Percentiles rank a stretch among this genome's conserved stretches.
phyloP scores from a whole-genome alignment of 768 basidiomycete species.

The Royoungia palumana region DNA sequence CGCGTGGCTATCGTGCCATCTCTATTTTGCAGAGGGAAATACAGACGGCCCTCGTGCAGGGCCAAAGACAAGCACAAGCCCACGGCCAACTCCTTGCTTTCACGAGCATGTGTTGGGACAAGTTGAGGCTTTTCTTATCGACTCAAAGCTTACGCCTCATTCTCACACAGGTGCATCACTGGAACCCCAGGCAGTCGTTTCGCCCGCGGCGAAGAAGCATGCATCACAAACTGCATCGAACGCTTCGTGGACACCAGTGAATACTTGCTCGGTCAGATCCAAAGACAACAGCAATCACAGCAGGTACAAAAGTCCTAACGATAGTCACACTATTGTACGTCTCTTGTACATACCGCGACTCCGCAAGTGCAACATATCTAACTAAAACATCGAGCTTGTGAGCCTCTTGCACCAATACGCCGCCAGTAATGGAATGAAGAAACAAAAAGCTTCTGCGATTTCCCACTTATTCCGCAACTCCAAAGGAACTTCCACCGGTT shows the following conservation, averaged over 20 bases:
- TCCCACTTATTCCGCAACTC: constrained; percentile 53
- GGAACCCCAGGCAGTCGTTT: constrained; percentile 75
- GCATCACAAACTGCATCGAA: constrained; percentile 87
- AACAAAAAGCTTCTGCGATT: constrained; percentile 64
- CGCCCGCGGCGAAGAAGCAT: constrained; percentile 74
- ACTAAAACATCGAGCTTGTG: constrained; percentile 18
- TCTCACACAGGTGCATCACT: constrained; percentile 67
- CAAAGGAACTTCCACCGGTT: constrained; percentile 54
- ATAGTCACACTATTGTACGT: neutral
- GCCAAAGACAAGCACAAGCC: constrained; percentile 80
- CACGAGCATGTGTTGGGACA: constrained; percentile 89
- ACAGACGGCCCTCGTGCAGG: constrained; percentile 68
- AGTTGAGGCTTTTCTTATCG: constrained; percentile 49
- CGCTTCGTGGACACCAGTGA: constrained; percentile 86
- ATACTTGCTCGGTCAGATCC: constrained; percentile 70
- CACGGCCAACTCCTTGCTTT: constrained; percentile 70
- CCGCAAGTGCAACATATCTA: constrained; percentile 10
- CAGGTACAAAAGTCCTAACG: constrained; percentile 23
- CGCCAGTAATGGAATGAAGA: constrained; percentile 57
- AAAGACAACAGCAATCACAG: constrained; percentile 50
- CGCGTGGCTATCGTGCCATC: constrained; percentile 5
- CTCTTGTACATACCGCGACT: constrained; percentile 5
- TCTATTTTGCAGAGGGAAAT: constrained; percentile 69
- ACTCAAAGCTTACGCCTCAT: constrained; percentile 2
- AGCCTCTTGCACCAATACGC: constrained; percentile 48